Conservation (phyloP, 371 early-diverging fungal genomes). For the Mucor irregularis region DNA sequence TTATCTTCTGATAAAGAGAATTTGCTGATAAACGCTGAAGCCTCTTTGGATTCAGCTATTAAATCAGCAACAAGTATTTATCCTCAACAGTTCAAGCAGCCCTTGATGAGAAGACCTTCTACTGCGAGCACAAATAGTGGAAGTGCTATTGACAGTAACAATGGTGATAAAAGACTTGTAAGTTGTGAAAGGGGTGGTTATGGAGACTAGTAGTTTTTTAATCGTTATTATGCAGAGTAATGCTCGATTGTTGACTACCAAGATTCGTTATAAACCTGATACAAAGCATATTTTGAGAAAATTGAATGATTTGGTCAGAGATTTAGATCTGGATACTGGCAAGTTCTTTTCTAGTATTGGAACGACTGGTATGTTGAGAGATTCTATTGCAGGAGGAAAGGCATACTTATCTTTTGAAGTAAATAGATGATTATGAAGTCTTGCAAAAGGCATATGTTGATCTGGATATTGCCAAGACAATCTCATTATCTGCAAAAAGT, state of each 20-base stretch:
- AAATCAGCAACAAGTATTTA: constrained; percentile 47
- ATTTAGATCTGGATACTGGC: constrained; percentile 46
- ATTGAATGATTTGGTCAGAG: constrained; percentile 40
- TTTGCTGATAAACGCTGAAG: constrained; percentile 43
- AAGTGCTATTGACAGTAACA: constrained; percentile 11
- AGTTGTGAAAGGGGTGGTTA: background rate
- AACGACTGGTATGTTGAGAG: constrained; percentile 32
- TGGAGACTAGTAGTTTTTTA: background rate
- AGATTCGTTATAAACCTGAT: constrained; percentile 50
- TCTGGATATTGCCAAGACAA: constrained; percentile 51
- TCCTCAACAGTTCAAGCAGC: constrained; percentile 17
- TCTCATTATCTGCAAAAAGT: constrained; percentile 47
- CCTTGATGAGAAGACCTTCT: constrained; percentile 20
- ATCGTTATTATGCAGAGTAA: constrained; percentile 14
- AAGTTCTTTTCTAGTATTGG: constrained; percentile 45
- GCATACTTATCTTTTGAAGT: background rate
- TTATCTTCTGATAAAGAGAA: constrained; percentile 29
- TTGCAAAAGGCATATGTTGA: constrained; percentile 51
- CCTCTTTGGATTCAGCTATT: constrained; percentile 47
- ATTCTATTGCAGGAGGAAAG: background rate
- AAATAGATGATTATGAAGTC: constrained; percentile 43
- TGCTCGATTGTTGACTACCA: constrained; percentile 21
- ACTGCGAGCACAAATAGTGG: constrained; percentile 32
- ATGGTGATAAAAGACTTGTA: constrained; percentile 23
- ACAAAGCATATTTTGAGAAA: constrained; percentile 48